Conservation (phyloP, 345 rosid genomes). For the Salix dunnii region DNA sequence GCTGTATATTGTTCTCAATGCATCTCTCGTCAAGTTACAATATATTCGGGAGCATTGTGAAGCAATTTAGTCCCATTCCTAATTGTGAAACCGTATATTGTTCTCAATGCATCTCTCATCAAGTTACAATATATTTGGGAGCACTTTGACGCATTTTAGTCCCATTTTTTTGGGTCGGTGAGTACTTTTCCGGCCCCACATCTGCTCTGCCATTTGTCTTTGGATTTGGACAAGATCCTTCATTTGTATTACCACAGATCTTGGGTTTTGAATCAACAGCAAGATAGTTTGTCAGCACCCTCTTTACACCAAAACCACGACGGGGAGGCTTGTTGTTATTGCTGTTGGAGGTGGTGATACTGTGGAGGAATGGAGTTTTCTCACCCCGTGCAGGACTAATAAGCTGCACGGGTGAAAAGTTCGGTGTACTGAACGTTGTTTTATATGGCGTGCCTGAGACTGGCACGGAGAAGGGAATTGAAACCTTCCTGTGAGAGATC, state of each 20-base stretch:
- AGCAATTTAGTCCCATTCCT: constrained; percentile 15
- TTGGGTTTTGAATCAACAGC: constrained; percentile 65
- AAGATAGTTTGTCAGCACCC: constrained; percentile 70
- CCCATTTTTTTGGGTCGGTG: constrained; percentile 11
- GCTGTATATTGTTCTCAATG: background rate
- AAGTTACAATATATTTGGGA: constrained; percentile 45
- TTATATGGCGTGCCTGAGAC: constrained; percentile 66
- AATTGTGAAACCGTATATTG: background rate
- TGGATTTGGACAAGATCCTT: constrained; percentile 31
- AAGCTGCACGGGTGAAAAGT: constrained; percentile 62
- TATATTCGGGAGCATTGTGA: constrained; percentile 40
- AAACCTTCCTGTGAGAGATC: constrained; percentile 46
- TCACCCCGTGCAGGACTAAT: constrained; percentile 69
- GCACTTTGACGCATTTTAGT: constrained; percentile 22
- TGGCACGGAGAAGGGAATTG: constrained; percentile 54
- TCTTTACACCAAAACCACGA: constrained; percentile 85
- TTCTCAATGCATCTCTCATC: background rate
- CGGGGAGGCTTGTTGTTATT: constrained; percentile 46
- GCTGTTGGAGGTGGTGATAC: constrained; percentile 22
- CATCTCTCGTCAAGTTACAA: constrained; percentile 29
- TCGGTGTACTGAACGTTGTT: constrained; percentile 66
- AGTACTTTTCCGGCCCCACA: constrained; percentile 14
- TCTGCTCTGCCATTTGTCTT: constrained; percentile 23
- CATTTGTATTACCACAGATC: constrained; percentile 44
- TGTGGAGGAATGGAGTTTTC: constrained; percentile 50